A percentile compares a stretch with the other conserved stretches of the same genome.
Conservation (phyloP, 495 filamentous ascomycete genomes). For the Penicillium herquei region DNA sequence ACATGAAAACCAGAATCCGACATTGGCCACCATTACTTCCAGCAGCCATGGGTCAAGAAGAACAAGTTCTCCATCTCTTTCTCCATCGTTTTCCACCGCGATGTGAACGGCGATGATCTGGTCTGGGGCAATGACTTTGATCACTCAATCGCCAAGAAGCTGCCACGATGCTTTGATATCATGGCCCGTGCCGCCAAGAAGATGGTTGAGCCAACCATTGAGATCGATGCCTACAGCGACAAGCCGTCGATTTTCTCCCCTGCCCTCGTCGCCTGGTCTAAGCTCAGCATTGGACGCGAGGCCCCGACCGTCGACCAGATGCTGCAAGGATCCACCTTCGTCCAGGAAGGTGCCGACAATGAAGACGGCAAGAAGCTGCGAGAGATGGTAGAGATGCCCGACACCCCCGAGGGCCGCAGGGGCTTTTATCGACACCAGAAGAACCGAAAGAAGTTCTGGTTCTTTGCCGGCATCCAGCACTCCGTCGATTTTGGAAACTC, state of each 20-base stretch:
- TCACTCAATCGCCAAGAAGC: slow-evolving; percentile 75
- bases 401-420: slow-evolving; percentile 52
- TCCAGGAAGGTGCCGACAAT: slow-evolving; percentile 65
- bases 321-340: slow-evolving; percentile 11
- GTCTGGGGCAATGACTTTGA: slow-evolving; percentile 95
- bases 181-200: slow-evolving; percentile 82
- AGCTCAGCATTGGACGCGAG: slow-evolving; percentile 62
- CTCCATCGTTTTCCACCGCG: slow-evolving; percentile 58
- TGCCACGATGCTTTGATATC: slow-evolving; percentile 75
- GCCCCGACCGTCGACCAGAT: slow-evolving; percentile 13
- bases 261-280: slow-evolving; percentile 69
- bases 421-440: slow-evolving; percentile 60
- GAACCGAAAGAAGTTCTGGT: slow-evolving; percentile 49
- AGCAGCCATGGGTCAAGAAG: slow-evolving; percentile 52
- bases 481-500: slow-evolving; percentile 84
- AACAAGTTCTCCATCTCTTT: neutral
- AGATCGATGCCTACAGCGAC: slow-evolving; percentile 85
- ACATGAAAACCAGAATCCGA: slow-evolving; percentile 58
- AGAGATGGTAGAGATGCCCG: slow-evolving; percentile 49
- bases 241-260: slow-evolving; percentile 80
- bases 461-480: slow-evolving; percentile 63
- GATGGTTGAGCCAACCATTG: slow-evolving; percentile 81
- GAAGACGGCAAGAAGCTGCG: slow-evolving; percentile 43
- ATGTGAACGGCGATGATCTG: slow-evolving; percentile 67
- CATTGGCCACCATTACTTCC: slow-evolving; percentile 72